phyloP scores from a whole-genome alignment of 2,329 filamentous ascomycete species.

The Talaromyces marneffei region DNA sequence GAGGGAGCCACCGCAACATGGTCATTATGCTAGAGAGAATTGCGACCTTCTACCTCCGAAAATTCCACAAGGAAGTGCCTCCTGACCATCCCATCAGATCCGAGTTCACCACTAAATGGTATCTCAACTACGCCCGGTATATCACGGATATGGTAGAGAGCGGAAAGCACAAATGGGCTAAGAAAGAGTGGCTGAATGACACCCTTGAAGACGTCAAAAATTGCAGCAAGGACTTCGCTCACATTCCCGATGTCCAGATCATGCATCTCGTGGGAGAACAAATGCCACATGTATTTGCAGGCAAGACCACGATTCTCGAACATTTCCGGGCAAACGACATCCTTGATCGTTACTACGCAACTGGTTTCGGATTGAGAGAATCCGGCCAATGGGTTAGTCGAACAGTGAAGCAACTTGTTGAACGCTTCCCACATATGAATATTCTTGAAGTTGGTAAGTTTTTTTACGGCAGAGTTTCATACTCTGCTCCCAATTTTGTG shows the following conservation, averaged over 20 bases:
- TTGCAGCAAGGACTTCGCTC: neutral
- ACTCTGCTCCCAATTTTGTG: too few species aligned
- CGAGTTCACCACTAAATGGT: neutral
- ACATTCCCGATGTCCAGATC: neutral
- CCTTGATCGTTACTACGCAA: conserved; percentile 31
- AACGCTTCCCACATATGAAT: conserved; percentile 39
- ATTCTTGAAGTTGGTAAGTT: conserved; percentile 38
- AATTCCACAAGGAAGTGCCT: neutral
- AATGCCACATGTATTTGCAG: conserved; percentile 31
- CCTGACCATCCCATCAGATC: neutral
- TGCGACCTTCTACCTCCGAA: conserved; percentile 16
- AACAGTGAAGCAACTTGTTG: conserved; percentile 32
- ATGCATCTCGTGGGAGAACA: conserved; percentile 25
- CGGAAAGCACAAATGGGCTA: conserved; percentile 11
- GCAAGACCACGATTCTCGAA: conserved; percentile 34
- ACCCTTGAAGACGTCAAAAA: conserved; percentile 2
- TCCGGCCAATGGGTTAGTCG: conserved; percentile 11
- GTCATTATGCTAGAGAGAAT: neutral
- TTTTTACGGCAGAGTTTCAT: neutral
- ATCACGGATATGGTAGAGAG: neutral
- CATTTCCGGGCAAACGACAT: conserved; percentile 31
- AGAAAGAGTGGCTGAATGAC: conserved; percentile 16
- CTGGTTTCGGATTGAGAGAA: conserved; percentile 18
- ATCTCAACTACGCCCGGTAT: neutral
- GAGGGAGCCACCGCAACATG: neutral